phyloP scores from a whole-genome alignment of 257 asterid genomes.

The Cinchona pubescens region DNA sequence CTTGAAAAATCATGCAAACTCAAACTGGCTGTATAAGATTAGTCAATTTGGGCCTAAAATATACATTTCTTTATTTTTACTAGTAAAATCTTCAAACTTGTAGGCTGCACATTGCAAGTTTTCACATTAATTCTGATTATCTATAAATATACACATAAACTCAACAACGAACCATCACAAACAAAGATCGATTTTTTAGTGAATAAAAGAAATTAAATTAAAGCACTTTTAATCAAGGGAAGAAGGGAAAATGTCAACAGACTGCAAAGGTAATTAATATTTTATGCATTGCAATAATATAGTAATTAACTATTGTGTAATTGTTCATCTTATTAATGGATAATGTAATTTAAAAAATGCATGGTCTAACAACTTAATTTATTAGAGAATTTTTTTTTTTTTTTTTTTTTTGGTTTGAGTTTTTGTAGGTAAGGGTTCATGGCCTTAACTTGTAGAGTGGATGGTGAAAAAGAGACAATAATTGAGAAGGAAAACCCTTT shows the following conservation, averaged over 20 bases:
- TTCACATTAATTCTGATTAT: background rate
- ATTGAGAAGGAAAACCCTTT: constrained; percentile 28
- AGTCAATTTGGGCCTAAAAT: background rate
- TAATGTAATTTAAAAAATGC: background rate
- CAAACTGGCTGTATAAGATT: background rate
- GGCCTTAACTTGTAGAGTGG: constrained; percentile 35
- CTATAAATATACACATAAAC: background rate
- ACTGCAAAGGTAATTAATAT: background rate
- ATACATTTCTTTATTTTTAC: background rate
- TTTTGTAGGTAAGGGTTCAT: constrained; percentile 30
- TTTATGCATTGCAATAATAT: too few species aligned
- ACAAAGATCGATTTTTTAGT: background rate
- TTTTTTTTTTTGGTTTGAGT: background rate
- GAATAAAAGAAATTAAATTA: background rate
- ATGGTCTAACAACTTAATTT: background rate
- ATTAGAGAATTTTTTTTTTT: too few species aligned
- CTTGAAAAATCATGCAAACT: background rate
- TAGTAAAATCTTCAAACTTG: background rate
- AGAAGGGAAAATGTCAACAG: background rate
- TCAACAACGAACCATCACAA: background rate
- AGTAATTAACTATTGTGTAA: background rate
- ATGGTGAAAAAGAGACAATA: constrained; percentile 14
- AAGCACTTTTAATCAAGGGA: background rate
- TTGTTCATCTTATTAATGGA: background rate
- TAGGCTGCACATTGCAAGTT: background rate